Evolutionary conservation across 2,329 filamentous ascomycete species (phyloP), one percentile per base, ranked within the genome.

Genomic region (Pezicula rhizophila): DNA sequence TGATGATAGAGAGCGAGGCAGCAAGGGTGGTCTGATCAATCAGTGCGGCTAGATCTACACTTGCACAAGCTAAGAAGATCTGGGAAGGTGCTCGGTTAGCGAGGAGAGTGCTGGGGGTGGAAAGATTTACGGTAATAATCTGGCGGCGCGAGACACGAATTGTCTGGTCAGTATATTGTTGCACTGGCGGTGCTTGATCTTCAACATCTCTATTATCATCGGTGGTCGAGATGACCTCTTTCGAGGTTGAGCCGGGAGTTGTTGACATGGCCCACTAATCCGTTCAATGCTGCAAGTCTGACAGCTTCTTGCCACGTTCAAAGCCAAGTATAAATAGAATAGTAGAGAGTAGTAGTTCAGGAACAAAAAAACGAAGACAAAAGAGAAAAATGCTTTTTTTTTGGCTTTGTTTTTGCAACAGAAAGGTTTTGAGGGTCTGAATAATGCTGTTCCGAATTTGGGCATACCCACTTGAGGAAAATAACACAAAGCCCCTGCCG

Each of bases 21-120:
- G 77, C 77, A 28, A 80, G 63, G 2, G 75, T 79, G 0, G 77
- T 80, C 60, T 80, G 77, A 57, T 80, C 77, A 67, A 80, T 78
- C 44, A 80, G 64, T 0, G 77, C 75, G 28, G 79, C 57, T 35
- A 80, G 61, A 45, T 80, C 77, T 49, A 79, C 74, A 18, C 68
- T 77, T 40, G 77, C 71, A 52, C 76, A 79, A 14, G 77, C 75
- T 12, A 80, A 63, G 52, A 80, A 80, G 52, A 80, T 78, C 76
- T 79, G 26, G 35, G 18, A 20, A 38, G 5, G n/a, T 14, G 18
- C 2, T 38, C 18, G 8, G 12, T 15, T 15, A 38, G 35, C 20
- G 40, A 42, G 25, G 23, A 26, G n/a, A n/a, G n/a, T n/a, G n/a
- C n/a, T n/a, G n/a, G n/a, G 11, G 35, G 35, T 2, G 35, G 18